Conservation (phyloP, 371 early-diverging fungal species). For the Dinochytrium kinnereticum region DNA sequence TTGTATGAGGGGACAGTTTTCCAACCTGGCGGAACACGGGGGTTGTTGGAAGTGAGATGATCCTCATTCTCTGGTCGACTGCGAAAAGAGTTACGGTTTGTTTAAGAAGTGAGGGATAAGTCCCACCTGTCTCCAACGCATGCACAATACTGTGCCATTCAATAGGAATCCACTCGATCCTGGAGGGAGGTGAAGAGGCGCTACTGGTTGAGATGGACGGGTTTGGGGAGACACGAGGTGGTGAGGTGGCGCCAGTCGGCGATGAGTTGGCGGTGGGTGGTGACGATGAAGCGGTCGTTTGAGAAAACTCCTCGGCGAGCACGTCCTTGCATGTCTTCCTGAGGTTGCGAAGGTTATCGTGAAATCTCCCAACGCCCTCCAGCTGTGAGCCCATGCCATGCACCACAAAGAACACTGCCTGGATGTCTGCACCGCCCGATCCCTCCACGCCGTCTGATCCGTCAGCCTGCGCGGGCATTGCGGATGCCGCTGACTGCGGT, state of each 20-base stretch:
- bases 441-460: background rate
- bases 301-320: slow-evolving; percentile 54
- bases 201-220: too few species aligned
- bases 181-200: slow-evolving; percentile 19
- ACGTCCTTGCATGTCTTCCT: slow-evolving; percentile 60
- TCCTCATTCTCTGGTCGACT: slow-evolving; percentile 44
- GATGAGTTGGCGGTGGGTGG: too few species aligned
- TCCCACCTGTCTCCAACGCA: slow-evolving; percentile 39
- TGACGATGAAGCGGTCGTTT: slow-evolving; percentile 37
- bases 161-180: slow-evolving; percentile 62
- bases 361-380: slow-evolving; percentile 60
- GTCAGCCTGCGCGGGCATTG: background rate
- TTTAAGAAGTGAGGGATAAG: background rate
- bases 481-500: background rate
- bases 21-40: slow-evolving; percentile 59
- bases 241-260: too few species aligned
- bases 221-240: too few species aligned
- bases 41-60: slow-evolving; percentile 70
- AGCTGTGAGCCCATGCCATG: slow-evolving; percentile 75
- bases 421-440: background rate
- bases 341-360: slow-evolving; percentile 57
- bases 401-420: slow-evolving; percentile 62
- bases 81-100: slow-evolving; percentile 1
- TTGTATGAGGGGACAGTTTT: background rate
- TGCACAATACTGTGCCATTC: slow-evolving; percentile 72